These are phyloP conservation scores for Cupressus sempervirens DNA, from an alignment of 75 land plant species.

Conservation along the genomic window DNA sequence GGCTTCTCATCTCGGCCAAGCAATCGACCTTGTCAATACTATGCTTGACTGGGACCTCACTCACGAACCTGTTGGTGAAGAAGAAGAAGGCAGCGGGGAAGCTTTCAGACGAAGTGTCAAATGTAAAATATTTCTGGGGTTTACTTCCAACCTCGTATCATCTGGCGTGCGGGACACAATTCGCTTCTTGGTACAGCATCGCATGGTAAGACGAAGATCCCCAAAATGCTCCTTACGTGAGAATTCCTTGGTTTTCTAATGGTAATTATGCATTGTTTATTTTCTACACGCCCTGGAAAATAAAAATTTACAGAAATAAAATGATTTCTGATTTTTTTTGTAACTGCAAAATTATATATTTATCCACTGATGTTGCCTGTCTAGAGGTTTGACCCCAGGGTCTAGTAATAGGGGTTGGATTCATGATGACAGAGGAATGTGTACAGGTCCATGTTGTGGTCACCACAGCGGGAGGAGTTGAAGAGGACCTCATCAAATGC, in stretches of 20 bases:
- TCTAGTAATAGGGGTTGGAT: constrained; percentile 5
- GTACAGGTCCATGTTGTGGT: constrained; percentile 95
- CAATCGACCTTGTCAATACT: constrained; percentile 74
- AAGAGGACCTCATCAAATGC: constrained; percentile 96
- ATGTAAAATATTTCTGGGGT: constrained; percentile 93
- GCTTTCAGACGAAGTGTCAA: constrained; percentile 51
- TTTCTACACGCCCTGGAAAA: background rate
- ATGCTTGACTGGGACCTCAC: constrained; percentile 95
- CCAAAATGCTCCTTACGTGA: background rate
- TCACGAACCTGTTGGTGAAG: constrained; percentile 50
- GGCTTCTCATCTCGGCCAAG: constrained; percentile 89
- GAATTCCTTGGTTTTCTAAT: background rate
- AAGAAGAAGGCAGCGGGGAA: constrained; percentile 52
- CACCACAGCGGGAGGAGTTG: constrained; percentile 94
- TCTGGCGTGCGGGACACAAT: constrained; percentile 85
- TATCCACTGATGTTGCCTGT: constrained; percentile 5
- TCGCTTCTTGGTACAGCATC: constrained; percentile 71
- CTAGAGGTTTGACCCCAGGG: background rate
- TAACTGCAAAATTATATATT: background rate
- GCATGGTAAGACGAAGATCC: constrained; percentile 42
- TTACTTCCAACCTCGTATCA: constrained; percentile 89
- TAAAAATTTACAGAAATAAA: background rate
- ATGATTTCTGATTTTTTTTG: background rate
- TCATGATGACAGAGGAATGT: constrained; percentile 13
- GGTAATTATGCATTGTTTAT: background rate